Base-by-base conservation (phyloP, 306 rosid species). In the Sophora flavescens region DNA sequence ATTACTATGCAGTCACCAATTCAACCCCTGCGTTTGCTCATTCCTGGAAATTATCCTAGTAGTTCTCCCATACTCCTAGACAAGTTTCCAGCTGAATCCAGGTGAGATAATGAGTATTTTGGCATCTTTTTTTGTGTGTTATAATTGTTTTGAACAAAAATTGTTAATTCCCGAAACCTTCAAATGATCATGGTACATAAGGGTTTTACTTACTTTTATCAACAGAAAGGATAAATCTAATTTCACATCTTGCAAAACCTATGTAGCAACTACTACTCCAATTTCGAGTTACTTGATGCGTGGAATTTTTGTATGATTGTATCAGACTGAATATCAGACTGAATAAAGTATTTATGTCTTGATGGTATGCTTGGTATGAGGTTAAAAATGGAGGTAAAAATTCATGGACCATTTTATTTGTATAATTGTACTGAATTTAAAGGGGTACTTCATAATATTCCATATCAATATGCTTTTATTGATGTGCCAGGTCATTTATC, bases 41-140 rank as follows among this genome's bases (percentile, higher is more conserved):
- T 95, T 82, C 98, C 98, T 15, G 76, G 89, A 83, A 88, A 88
- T 78, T 95, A 95, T 86, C 98, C 98, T 62, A 88, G 72, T 67
- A 89, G 90, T 74, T 92, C 98, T 33, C 98, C 98, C 4, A 74
- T 95, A 67, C 87, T 92, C 60, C 85, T 95, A 48, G 98, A 95
- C 90, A 92, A 89, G 82, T 80, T 89, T 80, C 92, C 96, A 53
- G 88, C 84, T 72, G 96, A 92, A 84, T 78, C 87, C 88, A 82
- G 97, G 98, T 95, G 81, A 86, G 88, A 48, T 45, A 67, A 41
- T 39, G 28, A 50, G 72, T 61, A 51, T 75, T 70, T 54, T 33
- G 11, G 48, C 70, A 70, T 63, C 80, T 82, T n/a, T 57, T 63
- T n/a, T 56, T 8, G 22, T 26, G n/a, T 69, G 81, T 30, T 57